Conservation (phyloP, 73 alveolate species). For the Blepharisma japonicum region DNA sequence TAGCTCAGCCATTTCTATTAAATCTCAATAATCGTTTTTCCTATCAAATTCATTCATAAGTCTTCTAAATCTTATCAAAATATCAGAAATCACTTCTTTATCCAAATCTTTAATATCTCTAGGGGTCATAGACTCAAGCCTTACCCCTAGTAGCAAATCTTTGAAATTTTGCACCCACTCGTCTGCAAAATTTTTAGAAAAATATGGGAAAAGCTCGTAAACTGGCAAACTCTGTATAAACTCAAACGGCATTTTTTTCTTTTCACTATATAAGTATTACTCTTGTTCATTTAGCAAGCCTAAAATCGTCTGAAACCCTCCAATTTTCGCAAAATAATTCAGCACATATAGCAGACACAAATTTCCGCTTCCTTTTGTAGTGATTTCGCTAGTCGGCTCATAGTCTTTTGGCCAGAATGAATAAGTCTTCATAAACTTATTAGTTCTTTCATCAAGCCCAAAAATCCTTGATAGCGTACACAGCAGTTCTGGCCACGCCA, state of each 20-base stretch:
- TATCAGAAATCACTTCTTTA: conserved; percentile 45
- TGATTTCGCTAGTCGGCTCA: conserved; percentile 19
- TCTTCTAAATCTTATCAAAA: conserved; percentile 13
- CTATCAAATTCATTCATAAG: conserved; percentile 30
- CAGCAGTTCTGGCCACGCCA: conserved; percentile 51
- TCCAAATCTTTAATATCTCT: conserved; percentile 61
- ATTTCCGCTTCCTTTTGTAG: neutral
- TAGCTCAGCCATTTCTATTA: conserved; percentile 47
- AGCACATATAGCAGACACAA: neutral
- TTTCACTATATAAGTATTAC: conserved; percentile 28
- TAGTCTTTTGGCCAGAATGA: neutral
- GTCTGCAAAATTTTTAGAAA: neutral
- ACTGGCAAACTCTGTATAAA: conserved; percentile 27
- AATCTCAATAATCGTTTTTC: conserved; percentile 18
- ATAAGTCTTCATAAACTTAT: conserved; percentile 44
- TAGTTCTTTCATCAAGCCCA: conserved; percentile 55
- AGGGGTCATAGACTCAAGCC: conserved; percentile 48
- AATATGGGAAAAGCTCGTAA: neutral
- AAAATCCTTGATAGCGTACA: conserved; percentile 47
- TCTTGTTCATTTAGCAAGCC: conserved; percentile 37
- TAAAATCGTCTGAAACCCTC: conserved; percentile 33
- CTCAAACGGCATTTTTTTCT: conserved; percentile 37
- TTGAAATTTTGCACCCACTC: conserved; percentile 32
- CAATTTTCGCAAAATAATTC: conserved; percentile 30
- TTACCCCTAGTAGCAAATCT: conserved; percentile 30